Base-by-base conservation (phyloP, 352 stramenopile species). In the Peronospora destructor region DNA sequence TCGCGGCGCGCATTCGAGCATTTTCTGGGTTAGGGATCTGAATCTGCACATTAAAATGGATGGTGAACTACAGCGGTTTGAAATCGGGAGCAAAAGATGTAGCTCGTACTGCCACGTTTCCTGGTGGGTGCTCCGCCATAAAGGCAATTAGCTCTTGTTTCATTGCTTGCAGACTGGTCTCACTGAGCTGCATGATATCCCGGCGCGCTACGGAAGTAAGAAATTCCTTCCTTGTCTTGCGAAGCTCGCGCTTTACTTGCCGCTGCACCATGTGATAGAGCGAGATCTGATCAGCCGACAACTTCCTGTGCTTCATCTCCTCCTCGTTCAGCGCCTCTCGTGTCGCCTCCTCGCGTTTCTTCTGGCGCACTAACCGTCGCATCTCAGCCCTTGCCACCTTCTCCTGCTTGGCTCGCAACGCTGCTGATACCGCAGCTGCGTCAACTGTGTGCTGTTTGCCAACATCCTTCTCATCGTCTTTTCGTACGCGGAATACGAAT, bases 131-230 rank as follows among this genome's bases (percentile, higher is more conserved):
- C 16, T 67, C 59, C 3, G 53, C 55, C 64, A 88, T 72, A 40
- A 86, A 88, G 11, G 65, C 61, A 30, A 77, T 75, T 35, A 88
- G 57, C 40, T 82, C 72, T 11, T 68, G 59, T 47, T 86, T 84
- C 41, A 88, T 69, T 8, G 77, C 71, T 34, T 84, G 68, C 17
- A 86, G 25, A 55, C 68, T 83, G 39, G 66, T 82, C 42, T 88
- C 77, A 9, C 74, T 88, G 25, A 88, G 51, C 35, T 79, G 64
- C 46, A 88, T 68, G 28, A 88, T 84, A 48, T 88, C 77, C 23
- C 54, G 53, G 0, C 75, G 68, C 5, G 73, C 75, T 5, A 64
- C 61, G 11, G 73, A 88, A 2, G 43, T 76, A 14, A 76, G 66
- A 40, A 86, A 88, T 45, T 88, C 74, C 35, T 75, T 78, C 38